Base-by-base conservation (phyloP, 2,329 filamentous ascomycete species). In the Seiridium cupressi region DNA sequence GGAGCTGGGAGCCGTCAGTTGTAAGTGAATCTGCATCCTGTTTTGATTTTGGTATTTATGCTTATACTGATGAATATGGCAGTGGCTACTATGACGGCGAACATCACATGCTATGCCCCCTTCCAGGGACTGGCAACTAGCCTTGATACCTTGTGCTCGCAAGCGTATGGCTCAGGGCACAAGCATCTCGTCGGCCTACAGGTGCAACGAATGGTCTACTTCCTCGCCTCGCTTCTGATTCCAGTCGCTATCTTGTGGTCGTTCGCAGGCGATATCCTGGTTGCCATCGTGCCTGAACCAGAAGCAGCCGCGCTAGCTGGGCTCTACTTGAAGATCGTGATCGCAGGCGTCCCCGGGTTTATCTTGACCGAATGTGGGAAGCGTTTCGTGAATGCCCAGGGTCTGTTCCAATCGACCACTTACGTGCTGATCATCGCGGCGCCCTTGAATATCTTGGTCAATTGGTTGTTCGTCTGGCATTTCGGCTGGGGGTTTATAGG, bases 81-180 rank as follows among this genome's bases (percentile, higher is more conserved):
- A 78, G 75, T 91, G 63, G 88, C 86, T 4, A 88, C 88, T 68
- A 94, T 94, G 91, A 91, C 89, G 2, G 89, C 89, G 35, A 92
- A 87, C 64, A 93, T 95, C 66, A 90, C 85, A 11, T 91, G 89
- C 60, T 89, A 90, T 68, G 89, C 89, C 0, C 86, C 91, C 13
- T 90, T 91, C 70, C 90, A 93, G 70, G 90, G 93, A n/a, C 82
- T 98, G 11, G 89, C 93, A 1, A 98, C 94, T 4, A 92, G 89
- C 64, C 81, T 98, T 44, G 94, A 98, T 75, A 98, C 94, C 0
- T 86, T 98, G 2, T 97, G 94, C 73, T 87, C 94, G 0, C 94
- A 98, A 74, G 94, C 95, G 0, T 98, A 96, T 71, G 94, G 95
- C 2, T 96, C 91, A 0, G 94, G 94, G 0, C 90, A 90, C 72